Evolutionary conservation across 768 basidiomycete species (phyloP).

Genomic region (Mycena indigotica): DNA sequence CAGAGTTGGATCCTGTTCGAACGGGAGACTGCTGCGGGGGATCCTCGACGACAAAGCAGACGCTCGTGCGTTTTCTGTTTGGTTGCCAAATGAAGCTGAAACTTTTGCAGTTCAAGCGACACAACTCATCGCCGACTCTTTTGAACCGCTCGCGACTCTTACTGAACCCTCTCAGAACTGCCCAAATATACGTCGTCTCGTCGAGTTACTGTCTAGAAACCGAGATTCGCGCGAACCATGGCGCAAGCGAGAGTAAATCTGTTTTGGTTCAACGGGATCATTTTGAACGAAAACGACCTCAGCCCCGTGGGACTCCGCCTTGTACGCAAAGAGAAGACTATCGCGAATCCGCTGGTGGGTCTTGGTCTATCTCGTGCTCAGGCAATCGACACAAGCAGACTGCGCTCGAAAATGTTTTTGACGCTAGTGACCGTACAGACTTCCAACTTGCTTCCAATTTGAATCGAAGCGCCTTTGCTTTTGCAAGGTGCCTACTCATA

Average conservation of each 20-base stretch:
- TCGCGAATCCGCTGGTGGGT: conserved; percentile 58
- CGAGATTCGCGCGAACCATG: conserved; percentile 63
- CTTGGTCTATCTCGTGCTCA: conserved; percentile 66
- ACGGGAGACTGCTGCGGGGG: conserved; percentile 2
- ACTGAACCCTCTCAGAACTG: conserved; percentile 78
- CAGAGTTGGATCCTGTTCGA: conserved; percentile 12
- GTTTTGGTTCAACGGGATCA: conserved; percentile 82
- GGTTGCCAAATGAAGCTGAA: neutral
- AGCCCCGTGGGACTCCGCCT: conserved; percentile 71
- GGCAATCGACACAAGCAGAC: conserved; percentile 66
- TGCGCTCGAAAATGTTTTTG: conserved; percentile 74
- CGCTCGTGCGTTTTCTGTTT: neutral
- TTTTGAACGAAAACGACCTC: conserved; percentile 61
- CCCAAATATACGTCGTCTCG: conserved; percentile 82
- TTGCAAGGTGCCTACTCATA: too few species aligned
- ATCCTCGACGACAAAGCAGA: conserved; percentile 46
- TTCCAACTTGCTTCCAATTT: too few species aligned
- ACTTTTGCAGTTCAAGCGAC: conserved; percentile 58
- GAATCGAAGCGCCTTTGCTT: too few species aligned
- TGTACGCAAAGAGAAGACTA: conserved; percentile 68
- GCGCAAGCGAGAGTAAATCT: conserved; percentile 55
- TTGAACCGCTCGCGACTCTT: conserved; percentile 55
- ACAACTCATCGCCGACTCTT: conserved; percentile 71
- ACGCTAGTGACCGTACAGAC: conserved; percentile 87
- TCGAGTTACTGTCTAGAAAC: conserved; percentile 53